These are phyloP conservation scores for Neodidymelliopsis sp. DNA, from an alignment of 2,329 filamentous ascomycete genomes.

Conservation along the genomic window DNA sequence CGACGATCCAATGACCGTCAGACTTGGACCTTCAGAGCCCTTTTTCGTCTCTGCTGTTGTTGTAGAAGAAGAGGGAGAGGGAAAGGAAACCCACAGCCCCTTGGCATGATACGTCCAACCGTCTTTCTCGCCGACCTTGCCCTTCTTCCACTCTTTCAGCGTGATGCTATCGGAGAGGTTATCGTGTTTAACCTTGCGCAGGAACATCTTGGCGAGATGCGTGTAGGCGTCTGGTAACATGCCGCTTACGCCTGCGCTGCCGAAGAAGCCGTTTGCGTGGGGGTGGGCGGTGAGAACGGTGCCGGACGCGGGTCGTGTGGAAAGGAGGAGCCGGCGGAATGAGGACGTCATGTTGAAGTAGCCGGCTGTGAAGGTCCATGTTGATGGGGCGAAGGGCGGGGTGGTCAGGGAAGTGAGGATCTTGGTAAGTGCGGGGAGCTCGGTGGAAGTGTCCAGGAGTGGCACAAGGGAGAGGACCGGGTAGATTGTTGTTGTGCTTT, in stretches of 20 bases:
- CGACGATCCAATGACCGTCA: slow-evolving; percentile 87
- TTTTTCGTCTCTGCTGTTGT: slow-evolving; percentile 52
- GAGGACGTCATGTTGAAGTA: slow-evolving; percentile 97
- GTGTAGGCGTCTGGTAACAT: slow-evolving; percentile 93
- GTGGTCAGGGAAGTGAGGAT: slow-evolving; percentile 75
- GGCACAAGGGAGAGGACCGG: slow-evolving; percentile 89
- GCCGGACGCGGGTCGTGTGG: slow-evolving; percentile 72
- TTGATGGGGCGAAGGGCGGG: slow-evolving; percentile 70
- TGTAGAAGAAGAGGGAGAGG: slow-evolving; percentile 41
- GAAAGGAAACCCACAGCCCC: slow-evolving; percentile 86
- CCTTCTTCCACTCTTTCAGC: slow-evolving; percentile 87
- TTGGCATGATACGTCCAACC: slow-evolving; percentile 99
- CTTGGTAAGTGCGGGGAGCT: slow-evolving; percentile 80
- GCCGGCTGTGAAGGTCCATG: slow-evolving; percentile 96
- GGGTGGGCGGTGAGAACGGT: slow-evolving; percentile 93
- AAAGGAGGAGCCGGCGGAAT: slow-evolving; percentile 79
- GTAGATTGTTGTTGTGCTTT: slow-evolving; percentile 70
- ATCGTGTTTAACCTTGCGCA: slow-evolving; percentile 66
- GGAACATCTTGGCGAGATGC: slow-evolving; percentile 81
- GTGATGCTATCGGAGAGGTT: slow-evolving; percentile 67
- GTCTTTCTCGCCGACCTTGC: slow-evolving; percentile 78
- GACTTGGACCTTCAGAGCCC: slow-evolving; percentile 69
- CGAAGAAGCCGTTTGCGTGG: slow-evolving; percentile 94
- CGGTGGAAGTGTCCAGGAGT: slow-evolving; percentile 85
- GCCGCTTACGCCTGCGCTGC: slow-evolving; percentile 84